phyloP scores from a whole-genome alignment of 139 green algal genomes.

The Chlorella sorokiniana region DNA sequence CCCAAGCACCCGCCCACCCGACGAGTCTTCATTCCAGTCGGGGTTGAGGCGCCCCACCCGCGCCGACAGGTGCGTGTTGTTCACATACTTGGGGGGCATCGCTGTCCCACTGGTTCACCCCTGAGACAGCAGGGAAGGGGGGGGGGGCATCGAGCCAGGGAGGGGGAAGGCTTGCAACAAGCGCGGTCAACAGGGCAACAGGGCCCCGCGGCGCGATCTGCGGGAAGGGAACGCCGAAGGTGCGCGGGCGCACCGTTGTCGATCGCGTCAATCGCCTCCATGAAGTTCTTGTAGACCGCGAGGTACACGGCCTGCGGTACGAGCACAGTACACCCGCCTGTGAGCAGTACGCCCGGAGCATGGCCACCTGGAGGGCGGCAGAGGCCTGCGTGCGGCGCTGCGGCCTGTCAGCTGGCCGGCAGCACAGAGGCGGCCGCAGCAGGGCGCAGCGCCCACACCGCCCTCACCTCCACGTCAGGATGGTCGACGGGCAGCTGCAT shows the following conservation, averaged over 20 bases:
- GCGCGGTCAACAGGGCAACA: neutral
- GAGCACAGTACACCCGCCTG: too few species aligned
- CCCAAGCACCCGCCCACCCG: neutral
- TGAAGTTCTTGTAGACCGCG: constrained; percentile 93
- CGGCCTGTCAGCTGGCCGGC: neutral
- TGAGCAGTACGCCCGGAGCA: neutral
- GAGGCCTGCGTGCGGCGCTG: too few species aligned
- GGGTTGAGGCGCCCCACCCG: constrained; percentile 91
- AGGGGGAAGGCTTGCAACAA: too few species aligned
- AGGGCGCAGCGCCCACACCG: neutral
- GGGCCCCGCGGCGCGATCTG: too few species aligned
- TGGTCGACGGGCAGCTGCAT: constrained; percentile 60
- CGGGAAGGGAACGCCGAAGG: too few species aligned
- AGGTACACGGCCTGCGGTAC: constrained; percentile 72
- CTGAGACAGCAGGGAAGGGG: constrained; percentile 25
- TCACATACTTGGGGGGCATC: constrained; percentile 76
- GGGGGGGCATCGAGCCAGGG: neutral
- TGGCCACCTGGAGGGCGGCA: neutral
- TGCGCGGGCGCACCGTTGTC: constrained; percentile 90
- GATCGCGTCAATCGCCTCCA: constrained; percentile 94
- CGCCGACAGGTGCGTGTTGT: constrained; percentile 81
- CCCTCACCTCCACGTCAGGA: constrained; percentile 59
- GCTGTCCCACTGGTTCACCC: constrained; percentile 76
- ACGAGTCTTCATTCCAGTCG: constrained; percentile 75
- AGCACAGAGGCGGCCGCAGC: neutral